A percentile compares a stretch with the other conserved stretches of the same genome.
Evolutionary conservation across 805 yeast genomes (phyloP).

Genomic region (Wickerhamomyces bovis): DNA sequence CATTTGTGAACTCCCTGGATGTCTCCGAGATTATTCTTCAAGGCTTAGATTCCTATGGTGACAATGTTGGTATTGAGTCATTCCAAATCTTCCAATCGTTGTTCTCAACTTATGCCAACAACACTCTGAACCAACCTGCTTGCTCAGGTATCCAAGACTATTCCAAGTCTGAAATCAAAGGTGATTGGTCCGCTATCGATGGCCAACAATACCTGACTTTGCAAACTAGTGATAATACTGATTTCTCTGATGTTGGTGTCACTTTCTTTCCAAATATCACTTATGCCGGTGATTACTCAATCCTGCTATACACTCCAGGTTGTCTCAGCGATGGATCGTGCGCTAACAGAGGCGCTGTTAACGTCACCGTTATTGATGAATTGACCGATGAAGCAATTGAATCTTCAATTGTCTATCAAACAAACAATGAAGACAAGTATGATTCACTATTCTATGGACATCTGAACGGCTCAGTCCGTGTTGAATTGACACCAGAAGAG

Average conservation of each 20-base stretch:
- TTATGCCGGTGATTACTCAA: constrained; percentile 67
- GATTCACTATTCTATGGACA: constrained; percentile 73
- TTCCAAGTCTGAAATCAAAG: constrained; percentile 25
- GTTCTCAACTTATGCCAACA: constrained; percentile 64
- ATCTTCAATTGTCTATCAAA: constrained; percentile 59
- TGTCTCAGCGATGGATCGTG: constrained; percentile 69
- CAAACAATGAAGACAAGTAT: constrained; percentile 73
- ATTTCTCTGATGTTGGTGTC: constrained; percentile 32
- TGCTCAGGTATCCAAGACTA: constrained; percentile 35
- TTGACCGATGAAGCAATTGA: constrained; percentile 31
- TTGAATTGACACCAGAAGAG: constrained; percentile 35
- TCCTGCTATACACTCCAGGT: constrained; percentile 82
- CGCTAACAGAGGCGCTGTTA: constrained; percentile 63
- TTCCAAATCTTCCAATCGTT: constrained; percentile 57
- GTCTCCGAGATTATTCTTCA: constrained; percentile 59
- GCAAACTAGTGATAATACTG: constrained; percentile 25
- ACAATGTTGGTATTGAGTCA: constrained; percentile 63
- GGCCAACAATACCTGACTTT: constrained; percentile 29
- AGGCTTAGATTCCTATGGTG: constrained; percentile 63
- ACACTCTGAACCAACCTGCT: constrained; percentile 59
- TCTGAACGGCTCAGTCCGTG: constrained; percentile 41
- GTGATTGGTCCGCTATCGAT: constrained; percentile 26
- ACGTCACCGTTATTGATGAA: constrained; percentile 57
- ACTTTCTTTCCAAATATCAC: constrained; percentile 63
- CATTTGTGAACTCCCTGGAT: constrained; percentile 62